These are phyloP conservation scores for Fusarium udum DNA, from an alignment of 2,329 filamentous ascomycete genomes.

Conservation along the genomic window DNA sequence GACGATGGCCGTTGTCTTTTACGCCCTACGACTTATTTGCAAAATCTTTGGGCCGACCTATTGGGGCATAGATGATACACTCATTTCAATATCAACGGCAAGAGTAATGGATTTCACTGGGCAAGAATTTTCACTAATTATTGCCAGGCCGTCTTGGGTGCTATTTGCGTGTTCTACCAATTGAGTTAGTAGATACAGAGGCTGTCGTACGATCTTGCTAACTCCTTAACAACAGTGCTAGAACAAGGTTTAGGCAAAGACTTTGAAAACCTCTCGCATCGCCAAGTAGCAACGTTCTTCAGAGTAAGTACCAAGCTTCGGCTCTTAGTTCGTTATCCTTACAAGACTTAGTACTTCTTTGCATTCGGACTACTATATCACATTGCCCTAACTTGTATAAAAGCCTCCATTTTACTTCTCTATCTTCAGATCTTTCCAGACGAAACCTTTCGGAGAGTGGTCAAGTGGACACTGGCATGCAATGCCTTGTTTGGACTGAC, in stretches of 20 bases:
- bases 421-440: neutral
- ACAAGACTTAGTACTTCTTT: neutral
- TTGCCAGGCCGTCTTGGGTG: neutral
- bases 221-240: neutral
- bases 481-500: neutral
- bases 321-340: rapidly evolving
- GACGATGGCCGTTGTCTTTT: neutral
- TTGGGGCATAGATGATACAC: neutral
- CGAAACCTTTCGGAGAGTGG: neutral
- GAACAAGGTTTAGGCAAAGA: neutral
- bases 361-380: neutral
- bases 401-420: neutral
- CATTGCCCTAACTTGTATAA: neutral
- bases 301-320: neutral
- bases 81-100: neutral
- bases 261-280: neutral
- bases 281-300: neutral
- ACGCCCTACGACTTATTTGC: neutral
- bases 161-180: neutral
- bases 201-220: neutral
- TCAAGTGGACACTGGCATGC: neutral
- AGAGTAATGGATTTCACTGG: neutral
- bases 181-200: neutral
- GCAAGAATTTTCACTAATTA: neutral
- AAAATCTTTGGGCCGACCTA: neutral